These are phyloP conservation scores for Asclepias syriaca DNA, from an alignment of 257 asterid genomes.

Conservation along the genomic window DNA sequence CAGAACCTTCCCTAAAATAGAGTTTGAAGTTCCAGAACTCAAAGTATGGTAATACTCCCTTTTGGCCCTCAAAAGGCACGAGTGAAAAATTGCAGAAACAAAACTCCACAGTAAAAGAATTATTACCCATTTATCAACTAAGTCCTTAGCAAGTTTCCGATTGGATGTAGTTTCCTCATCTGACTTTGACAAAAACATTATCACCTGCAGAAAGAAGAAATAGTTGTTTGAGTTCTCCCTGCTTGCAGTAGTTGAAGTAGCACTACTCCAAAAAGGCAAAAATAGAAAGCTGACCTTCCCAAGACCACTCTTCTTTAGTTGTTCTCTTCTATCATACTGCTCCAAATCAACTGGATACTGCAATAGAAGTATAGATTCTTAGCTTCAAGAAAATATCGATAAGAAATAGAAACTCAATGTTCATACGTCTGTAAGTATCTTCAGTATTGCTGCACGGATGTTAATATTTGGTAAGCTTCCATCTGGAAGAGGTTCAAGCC, in stretches of 20 bases:
- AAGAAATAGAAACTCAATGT: too few relatives aligned
- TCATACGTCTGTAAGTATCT: too few relatives aligned
- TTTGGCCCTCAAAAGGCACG: not conserved
- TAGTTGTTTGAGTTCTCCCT: not conserved
- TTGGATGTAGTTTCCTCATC: constrained; percentile 94
- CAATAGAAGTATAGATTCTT: too few relatives aligned
- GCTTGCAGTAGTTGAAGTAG: not conserved
- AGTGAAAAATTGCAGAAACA: not conserved
- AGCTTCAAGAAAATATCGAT: too few relatives aligned
- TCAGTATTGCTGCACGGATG: too few relatives aligned
- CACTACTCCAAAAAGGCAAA: constrained; percentile 7
- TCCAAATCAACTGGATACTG: too few relatives aligned
- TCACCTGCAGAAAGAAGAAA: constrained; percentile 46
- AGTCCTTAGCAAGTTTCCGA: constrained; percentile 83
- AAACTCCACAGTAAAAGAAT: not conserved
- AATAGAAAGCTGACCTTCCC: constrained; percentile 61
- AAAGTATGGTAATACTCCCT: not conserved
- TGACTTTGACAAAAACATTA: constrained; percentile 89
- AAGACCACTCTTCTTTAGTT: constrained; percentile 81
- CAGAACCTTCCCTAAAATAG: not conserved
- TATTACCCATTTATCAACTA: constrained; percentile 98
- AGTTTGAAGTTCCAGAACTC: not conserved
- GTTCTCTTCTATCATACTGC: constrained; percentile 88
- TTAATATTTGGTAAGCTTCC: too few relatives aligned
- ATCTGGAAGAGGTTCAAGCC: too few relatives aligned